A percentile compares a stretch with the other conserved stretches of the same genome.
Conservation (phyloP, 768 basidiomycete genomes). For the Peribolospora baueri region DNA sequence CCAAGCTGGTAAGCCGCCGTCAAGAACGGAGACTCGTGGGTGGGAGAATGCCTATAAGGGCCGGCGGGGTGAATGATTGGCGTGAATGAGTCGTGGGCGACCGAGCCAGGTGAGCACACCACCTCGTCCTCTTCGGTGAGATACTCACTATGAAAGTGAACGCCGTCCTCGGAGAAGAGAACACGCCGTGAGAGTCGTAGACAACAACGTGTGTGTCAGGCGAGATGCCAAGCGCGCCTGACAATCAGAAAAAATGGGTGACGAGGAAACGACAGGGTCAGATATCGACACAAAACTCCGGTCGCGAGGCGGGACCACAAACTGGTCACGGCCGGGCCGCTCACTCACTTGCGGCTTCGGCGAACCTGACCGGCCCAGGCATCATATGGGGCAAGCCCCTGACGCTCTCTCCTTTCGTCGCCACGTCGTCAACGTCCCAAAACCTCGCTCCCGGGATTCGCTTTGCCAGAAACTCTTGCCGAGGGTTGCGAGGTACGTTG, state of each 20-base stretch:
- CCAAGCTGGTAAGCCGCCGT: conserved; percentile 83
- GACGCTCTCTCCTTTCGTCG: conserved; percentile 22
- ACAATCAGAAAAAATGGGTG: neutral
- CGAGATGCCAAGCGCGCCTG: conserved; percentile 39
- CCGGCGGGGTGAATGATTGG: neutral
- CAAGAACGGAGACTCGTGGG: conserved; percentile 53
- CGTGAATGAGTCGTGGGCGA: neutral
- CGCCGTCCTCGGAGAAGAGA: conserved; percentile 72
- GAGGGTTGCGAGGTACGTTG: conserved; percentile 39
- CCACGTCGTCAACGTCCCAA: conserved; percentile 55
- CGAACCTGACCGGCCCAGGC: conserved; percentile 46
- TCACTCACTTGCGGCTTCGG: conserved; percentile 49
- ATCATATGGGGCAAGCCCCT: conserved; percentile 86
- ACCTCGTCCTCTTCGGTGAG: neutral
- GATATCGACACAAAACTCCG: neutral
- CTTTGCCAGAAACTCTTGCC: conserved; percentile 40
- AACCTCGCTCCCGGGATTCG: conserved; percentile 48
- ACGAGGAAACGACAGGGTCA: neutral
- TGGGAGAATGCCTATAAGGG: conserved; percentile 46
- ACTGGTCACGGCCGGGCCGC: neutral
- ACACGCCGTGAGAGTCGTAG: conserved; percentile 75
- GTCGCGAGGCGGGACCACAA: conserved; percentile 4
- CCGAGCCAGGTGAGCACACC: neutral
- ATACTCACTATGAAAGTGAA: conserved; percentile 58
- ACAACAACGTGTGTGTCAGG: conserved; percentile 57